phyloP scores from a whole-genome alignment of 352 stramenopile species.

The Hyaloperonospora arabidopsidis region DNA sequence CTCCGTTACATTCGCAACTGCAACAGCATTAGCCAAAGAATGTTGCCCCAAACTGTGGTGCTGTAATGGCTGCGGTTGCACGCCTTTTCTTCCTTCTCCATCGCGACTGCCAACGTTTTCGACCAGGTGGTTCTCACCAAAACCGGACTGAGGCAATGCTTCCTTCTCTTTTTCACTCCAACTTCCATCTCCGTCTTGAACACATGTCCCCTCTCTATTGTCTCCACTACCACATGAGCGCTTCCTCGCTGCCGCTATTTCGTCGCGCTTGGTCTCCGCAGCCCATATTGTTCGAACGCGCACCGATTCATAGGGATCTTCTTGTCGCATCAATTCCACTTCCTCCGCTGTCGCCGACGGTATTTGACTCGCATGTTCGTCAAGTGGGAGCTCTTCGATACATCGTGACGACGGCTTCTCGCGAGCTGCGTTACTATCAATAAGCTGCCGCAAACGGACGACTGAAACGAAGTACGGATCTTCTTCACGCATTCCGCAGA shows the following conservation, averaged over 20 bases:
- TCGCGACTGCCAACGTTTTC: constrained; percentile 7
- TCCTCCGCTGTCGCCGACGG: constrained; percentile 11
- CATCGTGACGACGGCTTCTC: constrained; percentile 1
- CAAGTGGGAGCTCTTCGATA: neutral
- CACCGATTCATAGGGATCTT: constrained; percentile 20
- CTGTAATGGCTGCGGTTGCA: constrained; percentile 1
- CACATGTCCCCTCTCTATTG: neutral
- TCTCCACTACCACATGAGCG: neutral
- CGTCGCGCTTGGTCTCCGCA: constrained; percentile 14
- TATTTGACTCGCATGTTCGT: neutral
- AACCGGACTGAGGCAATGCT: neutral
- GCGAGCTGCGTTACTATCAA: constrained; percentile 30
- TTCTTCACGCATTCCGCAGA: constrained; percentile 56
- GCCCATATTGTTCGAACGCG: constrained; percentile 1
- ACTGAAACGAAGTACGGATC: constrained; percentile 40
- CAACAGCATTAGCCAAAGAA: constrained; percentile 6
- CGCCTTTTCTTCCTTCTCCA: constrained; percentile 2
- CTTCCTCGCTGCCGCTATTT: constrained; percentile 7
- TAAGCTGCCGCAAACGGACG: constrained; percentile 35
- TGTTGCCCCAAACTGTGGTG: constrained; percentile 1
- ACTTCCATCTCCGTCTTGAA: neutral
- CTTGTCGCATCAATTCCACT: constrained; percentile 16
- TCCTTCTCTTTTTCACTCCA: constrained; percentile 8
- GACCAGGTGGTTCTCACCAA: constrained; percentile 11
- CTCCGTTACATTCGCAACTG: constrained; percentile 6